Percentiles rank a stretch among this genome's conserved stretches.
Conservation (phyloP, 345 rosid species). For the Salix suchowensis region DNA sequence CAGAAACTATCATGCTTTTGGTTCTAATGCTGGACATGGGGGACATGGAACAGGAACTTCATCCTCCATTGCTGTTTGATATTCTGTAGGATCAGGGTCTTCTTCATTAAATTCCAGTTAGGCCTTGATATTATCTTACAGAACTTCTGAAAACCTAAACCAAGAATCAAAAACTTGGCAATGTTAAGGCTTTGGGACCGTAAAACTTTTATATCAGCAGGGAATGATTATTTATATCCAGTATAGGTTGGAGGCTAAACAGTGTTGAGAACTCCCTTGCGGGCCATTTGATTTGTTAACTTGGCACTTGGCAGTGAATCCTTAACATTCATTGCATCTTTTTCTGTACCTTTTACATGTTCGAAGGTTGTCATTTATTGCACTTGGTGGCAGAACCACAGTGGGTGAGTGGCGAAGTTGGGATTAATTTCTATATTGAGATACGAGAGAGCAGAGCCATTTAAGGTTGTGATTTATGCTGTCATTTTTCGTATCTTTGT, state of each 20-base stretch:
- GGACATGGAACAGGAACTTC: not conserved
- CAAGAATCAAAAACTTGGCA: no score
- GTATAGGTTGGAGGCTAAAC: not conserved
- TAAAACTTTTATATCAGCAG: not conserved
- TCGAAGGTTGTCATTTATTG: not conserved
- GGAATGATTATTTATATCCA: not conserved
- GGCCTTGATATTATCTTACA: not conserved
- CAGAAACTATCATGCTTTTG: not conserved
- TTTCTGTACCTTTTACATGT: not conserved
- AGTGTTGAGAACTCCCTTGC: not conserved
- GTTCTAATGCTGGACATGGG: not conserved
- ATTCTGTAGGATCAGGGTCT: not conserved
- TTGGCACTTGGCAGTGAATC: no score
- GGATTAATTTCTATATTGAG: not conserved
- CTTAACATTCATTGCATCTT: not conserved
- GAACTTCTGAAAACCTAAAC: no score
- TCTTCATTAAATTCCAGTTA: not conserved
- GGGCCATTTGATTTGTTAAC: not conserved
- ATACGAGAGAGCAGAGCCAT: not conserved
- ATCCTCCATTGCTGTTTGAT: not conserved
- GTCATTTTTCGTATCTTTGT: no score
- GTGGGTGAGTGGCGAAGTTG: not conserved
- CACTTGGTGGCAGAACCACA: not conserved
- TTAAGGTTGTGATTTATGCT: no score
- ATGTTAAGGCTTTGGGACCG: not conserved